These are phyloP conservation scores for Fusarium domesticum DNA, from an alignment of 2,329 filamentous ascomycete genomes.

Conservation along the genomic window DNA sequence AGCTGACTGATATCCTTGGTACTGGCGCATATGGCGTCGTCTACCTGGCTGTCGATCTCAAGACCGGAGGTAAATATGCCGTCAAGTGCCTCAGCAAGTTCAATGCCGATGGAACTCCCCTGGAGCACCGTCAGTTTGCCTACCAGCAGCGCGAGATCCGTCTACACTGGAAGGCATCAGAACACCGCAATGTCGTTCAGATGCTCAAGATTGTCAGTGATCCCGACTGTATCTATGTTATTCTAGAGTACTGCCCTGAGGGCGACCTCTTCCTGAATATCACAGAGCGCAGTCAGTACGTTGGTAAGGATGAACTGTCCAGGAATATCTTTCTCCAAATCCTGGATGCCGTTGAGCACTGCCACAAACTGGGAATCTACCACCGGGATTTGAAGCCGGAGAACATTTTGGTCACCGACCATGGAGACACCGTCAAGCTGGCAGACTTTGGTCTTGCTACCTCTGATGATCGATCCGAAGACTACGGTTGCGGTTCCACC, in stretches of 20 bases:
- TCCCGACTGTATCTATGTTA: constrained; percentile 88
- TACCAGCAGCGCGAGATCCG: constrained; percentile 94
- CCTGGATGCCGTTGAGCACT: constrained; percentile 92
- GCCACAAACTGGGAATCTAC: constrained; percentile 90
- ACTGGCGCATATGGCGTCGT: constrained; percentile 96
- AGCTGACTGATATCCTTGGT: constrained; percentile 81
- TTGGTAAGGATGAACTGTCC: constrained; percentile 86
- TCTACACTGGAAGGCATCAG: constrained; percentile 83
- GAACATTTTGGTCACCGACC: constrained; percentile 90
- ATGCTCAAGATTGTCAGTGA: constrained; percentile 92
- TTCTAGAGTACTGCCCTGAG: constrained; percentile 95
- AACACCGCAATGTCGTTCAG: constrained; percentile 89
- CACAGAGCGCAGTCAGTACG: constrained; percentile 89
- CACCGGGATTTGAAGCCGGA: constrained; percentile 97
- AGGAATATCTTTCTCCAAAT: constrained; percentile 91
- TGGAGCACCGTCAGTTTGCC: constrained; percentile 81
- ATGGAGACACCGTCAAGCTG: constrained; percentile 86
- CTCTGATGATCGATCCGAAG: constrained; percentile 75
- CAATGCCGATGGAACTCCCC: constrained; percentile 63
- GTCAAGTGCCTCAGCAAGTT: constrained; percentile 96
- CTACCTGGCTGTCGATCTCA: constrained; percentile 82
- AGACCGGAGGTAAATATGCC: constrained; percentile 78
- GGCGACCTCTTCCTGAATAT: constrained; percentile 97
- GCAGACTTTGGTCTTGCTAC: constrained; percentile 97
- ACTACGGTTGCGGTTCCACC: constrained; percentile 96